These are phyloP conservation scores for Sporothrix phasma DNA, from an alignment of 2,329 filamentous ascomycete species.

Conservation along the genomic window DNA sequence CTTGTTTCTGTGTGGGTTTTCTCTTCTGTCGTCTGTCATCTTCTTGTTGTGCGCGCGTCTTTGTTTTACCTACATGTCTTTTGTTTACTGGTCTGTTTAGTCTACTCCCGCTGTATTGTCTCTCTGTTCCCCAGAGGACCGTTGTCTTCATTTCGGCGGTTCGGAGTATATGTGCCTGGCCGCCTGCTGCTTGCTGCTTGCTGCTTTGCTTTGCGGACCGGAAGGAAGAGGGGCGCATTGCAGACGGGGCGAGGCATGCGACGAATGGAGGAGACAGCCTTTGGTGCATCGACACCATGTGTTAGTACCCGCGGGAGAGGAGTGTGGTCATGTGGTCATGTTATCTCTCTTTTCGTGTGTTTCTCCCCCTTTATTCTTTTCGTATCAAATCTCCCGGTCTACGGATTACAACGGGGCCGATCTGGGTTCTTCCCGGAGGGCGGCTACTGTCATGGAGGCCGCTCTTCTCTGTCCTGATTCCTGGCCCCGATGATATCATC, in stretches of 20 bases:
- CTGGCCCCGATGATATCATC: not conserved
- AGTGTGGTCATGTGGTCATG: not conserved
- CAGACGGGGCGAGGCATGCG: not conserved
- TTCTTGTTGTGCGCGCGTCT: not conserved
- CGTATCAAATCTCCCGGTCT: slow-evolving; percentile 3
- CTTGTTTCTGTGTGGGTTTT: not conserved
- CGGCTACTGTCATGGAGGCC: not conserved
- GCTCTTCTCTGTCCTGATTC: not conserved
- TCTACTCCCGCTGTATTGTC: not conserved
- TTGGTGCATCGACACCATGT: not conserved
- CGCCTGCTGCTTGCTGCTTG: not conserved
- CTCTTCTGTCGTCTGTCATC: not conserved
- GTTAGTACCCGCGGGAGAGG: not conserved
- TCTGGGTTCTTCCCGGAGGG: not conserved
- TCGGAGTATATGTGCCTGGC: not conserved
- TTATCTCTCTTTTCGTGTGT: not conserved
- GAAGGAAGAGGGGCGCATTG: not conserved
- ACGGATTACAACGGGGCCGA: not conserved
- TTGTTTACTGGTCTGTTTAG: not conserved
- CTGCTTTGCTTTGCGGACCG: not conserved
- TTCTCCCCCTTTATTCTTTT: not conserved
- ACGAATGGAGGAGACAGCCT: not conserved
- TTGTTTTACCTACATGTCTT: no score
- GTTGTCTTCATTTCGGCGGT: not conserved
- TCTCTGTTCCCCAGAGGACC: not conserved